These are phyloP conservation scores for Coniferiporia sulphurascens DNA, from an alignment of 1,284 basidiomycete species.

Conservation along the genomic window DNA sequence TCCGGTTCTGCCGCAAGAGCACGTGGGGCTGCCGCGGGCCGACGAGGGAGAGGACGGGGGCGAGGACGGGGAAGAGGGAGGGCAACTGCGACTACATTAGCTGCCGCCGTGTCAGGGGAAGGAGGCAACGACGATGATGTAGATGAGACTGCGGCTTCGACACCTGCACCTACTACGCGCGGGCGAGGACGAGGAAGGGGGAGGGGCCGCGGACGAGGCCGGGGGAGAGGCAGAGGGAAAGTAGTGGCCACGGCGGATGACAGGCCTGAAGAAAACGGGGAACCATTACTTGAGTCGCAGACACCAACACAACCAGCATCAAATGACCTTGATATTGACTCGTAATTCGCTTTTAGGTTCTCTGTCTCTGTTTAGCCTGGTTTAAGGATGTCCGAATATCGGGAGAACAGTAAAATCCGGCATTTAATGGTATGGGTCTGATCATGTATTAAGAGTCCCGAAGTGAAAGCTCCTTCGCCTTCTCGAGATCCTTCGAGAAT, in stretches of 20 bases:
- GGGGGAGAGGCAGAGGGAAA: constrained; percentile 27
- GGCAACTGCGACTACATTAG: constrained; percentile 21
- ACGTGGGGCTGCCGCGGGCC: constrained; percentile 4
- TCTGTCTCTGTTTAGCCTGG: not conserved
- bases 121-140: constrained; percentile 27
- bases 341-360: constrained; percentile 16
- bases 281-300: constrained; percentile 29
- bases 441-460: not conserved
- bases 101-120: constrained; percentile 22
- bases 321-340: constrained; percentile 29
- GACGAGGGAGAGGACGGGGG: constrained; percentile 15
- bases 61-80: constrained; percentile 29
- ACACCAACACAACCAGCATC: constrained; percentile 21
- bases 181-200: constrained; percentile 29
- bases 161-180: constrained; percentile 15
- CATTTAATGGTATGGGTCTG: not conserved
- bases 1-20: not conserved
- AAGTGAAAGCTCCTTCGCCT: not conserved
- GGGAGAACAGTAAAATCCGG: not conserved
- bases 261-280: constrained; percentile 22
- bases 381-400: not conserved
- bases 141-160: constrained; percentile 19
- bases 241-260: constrained; percentile 23
- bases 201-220: constrained; percentile 25
- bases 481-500: not conserved